These are phyloP conservation scores for Annona squamosa DNA, from an alignment of 164 flowering plant genomes.

Conservation along the genomic window DNA sequence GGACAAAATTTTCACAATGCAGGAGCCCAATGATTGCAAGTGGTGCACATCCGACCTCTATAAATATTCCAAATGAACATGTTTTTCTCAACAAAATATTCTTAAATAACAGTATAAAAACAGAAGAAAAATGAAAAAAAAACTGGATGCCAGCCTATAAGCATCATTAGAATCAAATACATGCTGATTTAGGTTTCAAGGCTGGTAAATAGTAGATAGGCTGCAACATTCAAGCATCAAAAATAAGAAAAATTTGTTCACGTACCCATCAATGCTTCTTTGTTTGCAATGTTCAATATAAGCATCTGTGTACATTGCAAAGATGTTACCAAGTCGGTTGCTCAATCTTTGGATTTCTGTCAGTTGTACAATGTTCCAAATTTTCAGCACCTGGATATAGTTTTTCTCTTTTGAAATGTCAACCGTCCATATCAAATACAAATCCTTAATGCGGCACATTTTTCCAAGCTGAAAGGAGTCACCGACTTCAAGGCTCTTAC, in stretches of 20 bases:
- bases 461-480: constrained; percentile 25
- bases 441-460: constrained; percentile 18
- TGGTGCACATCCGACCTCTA: no score
- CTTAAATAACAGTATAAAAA: background rate
- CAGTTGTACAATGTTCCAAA: constrained; percentile 64
- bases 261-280: constrained; percentile 55
- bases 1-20: no score
- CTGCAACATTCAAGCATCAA: background rate
- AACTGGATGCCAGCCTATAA: background rate
- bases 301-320: constrained; percentile 16
- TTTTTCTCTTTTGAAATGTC: constrained; percentile 20
- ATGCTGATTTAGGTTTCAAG: background rate
- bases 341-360: constrained; percentile 46
- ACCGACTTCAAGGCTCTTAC: background rate
- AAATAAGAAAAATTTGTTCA: background rate
- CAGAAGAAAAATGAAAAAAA: no score
- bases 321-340: constrained; percentile 18
- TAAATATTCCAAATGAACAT: no score
- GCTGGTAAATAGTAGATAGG: background rate
- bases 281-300: constrained; percentile 47
- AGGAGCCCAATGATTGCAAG: no score
- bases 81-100: no score
- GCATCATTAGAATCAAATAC: background rate
- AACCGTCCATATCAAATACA: constrained; percentile 31
- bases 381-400: constrained; percentile 34